Percentiles rank a stretch among this genome's conserved stretches.
phyloP scores from a whole-genome alignment of 345 rosid species.

The Eucalyptus cloeziana region DNA sequence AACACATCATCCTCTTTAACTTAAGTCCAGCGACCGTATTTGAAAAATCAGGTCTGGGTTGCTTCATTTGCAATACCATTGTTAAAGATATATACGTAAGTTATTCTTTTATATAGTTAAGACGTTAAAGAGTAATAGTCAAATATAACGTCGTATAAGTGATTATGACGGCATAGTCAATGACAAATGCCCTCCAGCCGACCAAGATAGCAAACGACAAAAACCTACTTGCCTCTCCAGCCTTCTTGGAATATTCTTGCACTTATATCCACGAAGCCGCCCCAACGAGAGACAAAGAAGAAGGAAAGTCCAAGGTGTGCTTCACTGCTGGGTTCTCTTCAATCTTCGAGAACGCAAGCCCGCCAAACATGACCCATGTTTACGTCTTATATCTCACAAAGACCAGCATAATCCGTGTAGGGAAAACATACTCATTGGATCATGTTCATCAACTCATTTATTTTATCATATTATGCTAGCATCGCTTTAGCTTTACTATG shows the following conservation, averaged over 20 bases:
- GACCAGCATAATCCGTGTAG: accelerated
- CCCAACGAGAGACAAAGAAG: background rate
- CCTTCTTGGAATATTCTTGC: background rate
- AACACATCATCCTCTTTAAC: background rate
- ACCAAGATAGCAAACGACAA: background rate
- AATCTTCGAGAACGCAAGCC: no score
- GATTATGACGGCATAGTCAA: background rate
- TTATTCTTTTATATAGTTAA: background rate
- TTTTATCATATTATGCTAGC: background rate
- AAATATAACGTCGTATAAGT: background rate
- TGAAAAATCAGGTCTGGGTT: accelerated
- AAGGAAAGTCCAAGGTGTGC: background rate
- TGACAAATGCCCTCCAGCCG: background rate
- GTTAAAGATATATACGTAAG: background rate
- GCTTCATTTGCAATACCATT: background rate
- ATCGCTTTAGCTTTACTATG: background rate
- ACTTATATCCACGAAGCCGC: background rate
- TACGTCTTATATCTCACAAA: background rate
- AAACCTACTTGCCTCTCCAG: background rate
- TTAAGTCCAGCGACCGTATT: no score
- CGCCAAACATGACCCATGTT: no score
- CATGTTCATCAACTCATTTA: background rate
- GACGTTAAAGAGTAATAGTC: background rate
- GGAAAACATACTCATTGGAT: background rate
- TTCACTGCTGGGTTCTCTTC: background rate